A percentile compares a stretch with the other conserved stretches of the same genome.
These are phyloP conservation scores for Xylona heveae DNA, from an alignment of 495 filamentous ascomycete genomes.

Conservation along the genomic window DNA sequence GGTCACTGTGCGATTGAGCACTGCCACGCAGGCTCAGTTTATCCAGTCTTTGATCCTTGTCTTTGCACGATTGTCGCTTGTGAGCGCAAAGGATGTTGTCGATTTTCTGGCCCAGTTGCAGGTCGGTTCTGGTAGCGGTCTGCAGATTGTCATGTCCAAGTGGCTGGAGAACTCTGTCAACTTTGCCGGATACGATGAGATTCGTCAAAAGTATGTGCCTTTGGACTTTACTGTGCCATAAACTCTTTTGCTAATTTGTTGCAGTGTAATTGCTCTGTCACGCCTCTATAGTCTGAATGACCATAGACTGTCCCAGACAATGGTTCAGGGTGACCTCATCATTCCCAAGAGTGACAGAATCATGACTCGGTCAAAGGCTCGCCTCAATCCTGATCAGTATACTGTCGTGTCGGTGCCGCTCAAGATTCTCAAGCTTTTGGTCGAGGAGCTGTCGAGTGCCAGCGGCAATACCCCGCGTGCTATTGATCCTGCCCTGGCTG, in stretches of 20 bases:
- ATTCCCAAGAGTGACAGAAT: constrained; percentile 63
- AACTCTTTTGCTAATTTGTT: constrained; percentile 15
- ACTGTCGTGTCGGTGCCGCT: constrained; percentile 72
- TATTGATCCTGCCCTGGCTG: constrained; percentile 17
- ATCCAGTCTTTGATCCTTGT: constrained; percentile 88
- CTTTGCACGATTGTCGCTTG: constrained; percentile 73
- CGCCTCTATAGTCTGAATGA: constrained; percentile 79
- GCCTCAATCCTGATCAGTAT: constrained; percentile 66
- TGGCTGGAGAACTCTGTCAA: constrained; percentile 94
- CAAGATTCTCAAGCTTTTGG: constrained; percentile 90
- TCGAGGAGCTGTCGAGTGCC: constrained; percentile 65
- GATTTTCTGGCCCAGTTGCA: constrained; percentile 73
- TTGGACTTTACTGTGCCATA: background rate
- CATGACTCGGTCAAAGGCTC: constrained; percentile 76
- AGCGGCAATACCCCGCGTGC: constrained; percentile 7
- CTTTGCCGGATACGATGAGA: constrained; percentile 93
- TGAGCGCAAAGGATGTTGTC: constrained; percentile 71
- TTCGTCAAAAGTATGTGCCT: constrained; percentile 68
- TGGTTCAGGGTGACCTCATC: constrained; percentile 82
- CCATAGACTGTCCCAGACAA: constrained; percentile 50
- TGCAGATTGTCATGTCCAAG: constrained; percentile 75
- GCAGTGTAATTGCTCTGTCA: constrained; percentile 69
- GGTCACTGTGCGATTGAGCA: constrained; percentile 68
- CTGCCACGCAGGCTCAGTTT: constrained; percentile 60
- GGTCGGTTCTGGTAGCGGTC: constrained; percentile 50